Base-by-base conservation (phyloP, 176 grass and related monocot species). In the Bolboschoenus planiculmis region DNA sequence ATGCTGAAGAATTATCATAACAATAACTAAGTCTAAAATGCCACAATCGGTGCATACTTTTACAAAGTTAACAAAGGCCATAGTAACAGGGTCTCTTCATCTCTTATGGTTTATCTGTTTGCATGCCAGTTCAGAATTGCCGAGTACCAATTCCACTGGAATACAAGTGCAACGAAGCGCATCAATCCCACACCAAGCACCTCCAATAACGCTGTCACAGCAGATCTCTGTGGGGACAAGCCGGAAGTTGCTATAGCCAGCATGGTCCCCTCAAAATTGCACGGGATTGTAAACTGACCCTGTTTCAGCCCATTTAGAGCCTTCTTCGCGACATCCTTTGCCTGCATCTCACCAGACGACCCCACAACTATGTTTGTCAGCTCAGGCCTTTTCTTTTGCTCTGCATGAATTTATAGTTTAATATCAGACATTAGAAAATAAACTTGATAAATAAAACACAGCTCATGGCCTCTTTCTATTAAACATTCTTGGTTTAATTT, bases 71-170 rank as follows among this genome's bases (percentile, higher is more conserved):
- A 74, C 10, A 74, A 74, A 48, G 2, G 1, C 40, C 9, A 73
- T 26, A 37, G 33, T 7, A 46, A 46, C 68, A 27, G 35, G 65
- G 14, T 42, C 71, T 31, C 46, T 44, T 76, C 42, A 76, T 47
- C 44, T n/a, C 26, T 51, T 9, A 16, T 31, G 26, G 23, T 8
- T 75, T 50, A 5, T 8, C 24, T 14, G 13, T 15, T 85, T 94
- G 90, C 84, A 75, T 87, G 88, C 84, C 89, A 94, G 11, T 87
- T 85, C 67, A 93, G 84, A 44, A 99, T 95, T 13, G 76, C 81
- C 16, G 83, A 90, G 80, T 95, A 99, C 96, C 92, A 99, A 82
- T 91, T 99, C 87, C 91, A 99, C 18, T 91, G 92, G 84, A 87
- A 93, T 81, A 85, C 88, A 13, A 99, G 57, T 39, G 78, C 96